Evolutionary conservation across 169 alveolate species (phyloP).

Genomic region (Neospora caninum): DNA sequence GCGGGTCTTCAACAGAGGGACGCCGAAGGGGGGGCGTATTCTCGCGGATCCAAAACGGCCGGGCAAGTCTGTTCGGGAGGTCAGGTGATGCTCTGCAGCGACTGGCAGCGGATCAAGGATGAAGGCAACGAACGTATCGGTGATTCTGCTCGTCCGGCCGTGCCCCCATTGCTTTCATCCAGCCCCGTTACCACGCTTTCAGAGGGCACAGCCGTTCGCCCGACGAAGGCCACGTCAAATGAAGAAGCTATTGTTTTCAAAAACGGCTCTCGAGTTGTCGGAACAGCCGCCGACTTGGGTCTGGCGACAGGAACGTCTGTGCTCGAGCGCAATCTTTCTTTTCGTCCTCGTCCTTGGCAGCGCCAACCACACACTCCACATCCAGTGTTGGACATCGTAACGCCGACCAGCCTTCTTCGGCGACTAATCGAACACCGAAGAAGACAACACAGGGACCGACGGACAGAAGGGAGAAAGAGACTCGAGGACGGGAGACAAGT

Average conservation of each 20-base stretch:
- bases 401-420: conserved; percentile 8
- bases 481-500: background rate
- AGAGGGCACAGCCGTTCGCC: too few relatives aligned
- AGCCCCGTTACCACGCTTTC: too few relatives aligned
- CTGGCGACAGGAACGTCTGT: background rate
- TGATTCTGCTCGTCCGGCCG: too few relatives aligned
- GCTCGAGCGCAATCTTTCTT: background rate
- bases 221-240: too few relatives aligned
- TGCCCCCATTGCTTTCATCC: too few relatives aligned
- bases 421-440: background rate
- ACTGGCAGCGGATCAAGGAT: too few relatives aligned
- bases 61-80: too few relatives aligned
- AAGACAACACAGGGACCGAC: background rate
- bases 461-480: background rate
- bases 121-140: too few relatives aligned
- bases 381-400: conserved; percentile 3
- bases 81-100: too few relatives aligned
- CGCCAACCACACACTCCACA: background rate
- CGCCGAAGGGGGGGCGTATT: background rate
- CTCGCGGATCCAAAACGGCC: background rate
- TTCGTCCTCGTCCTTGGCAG: background rate
- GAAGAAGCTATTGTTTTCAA: too few relatives aligned
- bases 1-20: background rate
- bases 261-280: background rate
- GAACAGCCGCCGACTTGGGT: background rate